Conservation (phyloP, 768 basidiomycete genomes). For the Cantharellus cinnabarinus region DNA sequence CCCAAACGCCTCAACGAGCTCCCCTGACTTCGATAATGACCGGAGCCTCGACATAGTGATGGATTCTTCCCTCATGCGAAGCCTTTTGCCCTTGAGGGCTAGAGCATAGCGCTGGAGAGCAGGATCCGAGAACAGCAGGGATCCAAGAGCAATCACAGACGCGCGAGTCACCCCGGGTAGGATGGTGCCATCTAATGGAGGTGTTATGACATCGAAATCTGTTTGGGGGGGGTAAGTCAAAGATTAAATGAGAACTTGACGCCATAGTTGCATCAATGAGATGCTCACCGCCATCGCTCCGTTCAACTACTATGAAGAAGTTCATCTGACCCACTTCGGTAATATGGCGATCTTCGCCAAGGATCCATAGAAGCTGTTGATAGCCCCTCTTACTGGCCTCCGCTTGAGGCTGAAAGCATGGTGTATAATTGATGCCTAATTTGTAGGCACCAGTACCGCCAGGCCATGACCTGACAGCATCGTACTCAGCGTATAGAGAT, state of each 20-base stretch:
- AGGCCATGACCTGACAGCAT: conserved; percentile 28
- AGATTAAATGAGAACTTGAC: not conserved
- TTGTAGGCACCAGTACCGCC: conserved; percentile 70
- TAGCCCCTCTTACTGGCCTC: conserved; percentile 58
- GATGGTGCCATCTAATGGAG: conserved; percentile 24
- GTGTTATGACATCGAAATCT: conserved; percentile 21
- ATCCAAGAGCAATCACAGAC: conserved; percentile 20
- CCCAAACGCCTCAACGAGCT: conserved; percentile 31
- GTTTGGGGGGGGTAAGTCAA: not conserved
- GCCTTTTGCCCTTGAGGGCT: conserved; percentile 36
- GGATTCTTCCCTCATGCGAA: conserved; percentile 30
- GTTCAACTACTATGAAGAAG: conserved; percentile 62
- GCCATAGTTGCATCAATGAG: not conserved
- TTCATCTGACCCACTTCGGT: conserved; percentile 75
- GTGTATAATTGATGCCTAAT: conserved; percentile 75
- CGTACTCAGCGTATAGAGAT: conserved; percentile 47
- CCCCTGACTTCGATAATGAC: conserved; percentile 22
- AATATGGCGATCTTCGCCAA: conserved; percentile 26
- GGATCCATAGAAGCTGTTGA: conserved; percentile 76
- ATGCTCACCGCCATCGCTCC: conserved; percentile 37
- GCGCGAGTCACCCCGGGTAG: conserved; percentile 27
- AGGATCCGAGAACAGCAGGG: not conserved
- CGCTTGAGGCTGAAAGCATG: conserved; percentile 69
- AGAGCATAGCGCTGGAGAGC: conserved; percentile 20
- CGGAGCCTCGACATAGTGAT: conserved; percentile 63